phyloP scores from a whole-genome alignment of 2,329 filamentous ascomycete species.

The Penicillium sp. region DNA sequence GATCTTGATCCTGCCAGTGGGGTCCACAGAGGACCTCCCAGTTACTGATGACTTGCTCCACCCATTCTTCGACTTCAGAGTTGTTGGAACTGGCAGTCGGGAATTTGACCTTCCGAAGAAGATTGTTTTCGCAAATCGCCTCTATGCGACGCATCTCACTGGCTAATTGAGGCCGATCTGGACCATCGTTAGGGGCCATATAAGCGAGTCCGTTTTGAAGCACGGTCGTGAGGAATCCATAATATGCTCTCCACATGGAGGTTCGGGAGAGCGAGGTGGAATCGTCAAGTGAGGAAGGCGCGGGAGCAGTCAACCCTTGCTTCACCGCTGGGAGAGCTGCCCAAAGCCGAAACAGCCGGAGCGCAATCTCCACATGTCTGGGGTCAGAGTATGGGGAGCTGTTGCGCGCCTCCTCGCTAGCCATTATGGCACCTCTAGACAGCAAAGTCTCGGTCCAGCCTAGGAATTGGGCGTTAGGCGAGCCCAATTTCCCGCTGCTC shows the following conservation, averaged over 20 bases:
- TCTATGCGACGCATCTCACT: constrained; percentile 81
- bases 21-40: constrained; percentile 82
- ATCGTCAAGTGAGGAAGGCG: constrained; percentile 24
- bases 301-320: constrained; percentile 28
- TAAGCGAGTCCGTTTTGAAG: constrained; percentile 60
- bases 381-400: constrained; percentile 27
- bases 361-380: constrained; percentile 42
- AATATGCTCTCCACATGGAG: constrained; percentile 83
- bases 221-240: constrained; percentile 75
- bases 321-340: constrained; percentile 44
- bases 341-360: constrained; percentile 55
- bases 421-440: constrained; percentile 73
- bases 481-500: constrained; percentile 36
- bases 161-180: constrained; percentile 66
- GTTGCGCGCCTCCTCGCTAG: constrained; percentile 55
- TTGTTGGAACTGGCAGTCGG: constrained; percentile 81
- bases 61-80: constrained; percentile 78
- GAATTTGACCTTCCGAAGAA: constrained; percentile 79
- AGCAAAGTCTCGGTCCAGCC: constrained; percentile 80
- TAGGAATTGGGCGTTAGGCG: constrained; percentile 65
- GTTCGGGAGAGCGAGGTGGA: constrained; percentile 33
- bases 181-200: constrained; percentile 32
- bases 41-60: constrained; percentile 77
- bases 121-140: constrained; percentile 73
- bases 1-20: constrained; percentile 77